Evolutionary conservation across 495 filamentous ascomycete genomes (phyloP).

Genomic region (Glutinoglossum americanum): DNA sequence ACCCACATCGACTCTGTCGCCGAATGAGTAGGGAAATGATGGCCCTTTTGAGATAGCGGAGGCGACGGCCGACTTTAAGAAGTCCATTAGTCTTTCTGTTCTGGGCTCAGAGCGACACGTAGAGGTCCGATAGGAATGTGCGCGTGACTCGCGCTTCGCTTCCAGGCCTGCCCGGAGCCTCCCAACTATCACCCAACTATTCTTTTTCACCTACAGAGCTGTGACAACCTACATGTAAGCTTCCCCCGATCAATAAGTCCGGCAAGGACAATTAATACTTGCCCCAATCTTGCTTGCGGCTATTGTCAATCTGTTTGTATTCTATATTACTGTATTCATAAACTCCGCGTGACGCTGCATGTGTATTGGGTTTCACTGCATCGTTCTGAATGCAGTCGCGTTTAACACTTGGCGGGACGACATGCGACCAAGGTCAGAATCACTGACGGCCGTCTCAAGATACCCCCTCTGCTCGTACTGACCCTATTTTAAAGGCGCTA

Average conservation of each 20-base stretch:
- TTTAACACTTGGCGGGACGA: background rate
- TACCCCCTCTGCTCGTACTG: background rate
- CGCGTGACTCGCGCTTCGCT: conserved; percentile 1
- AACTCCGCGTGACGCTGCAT: background rate
- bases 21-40: conserved; percentile 75
- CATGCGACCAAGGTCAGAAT: background rate
- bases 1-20: conserved; percentile 72
- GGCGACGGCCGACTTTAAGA: conserved; percentile 89
- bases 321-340: background rate
- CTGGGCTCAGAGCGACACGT: background rate
- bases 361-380: background rate
- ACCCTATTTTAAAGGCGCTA: background rate
- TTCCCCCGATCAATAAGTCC: background rate
- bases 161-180: too few relatives aligned
- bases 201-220: background rate
- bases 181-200: background rate
- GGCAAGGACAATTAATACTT: background rate
- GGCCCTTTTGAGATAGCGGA: conserved; percentile 91
- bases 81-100: conserved; percentile 49
- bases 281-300: background rate
- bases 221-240: background rate
- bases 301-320: background rate
- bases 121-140: background rate
- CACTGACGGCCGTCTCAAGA: background rate
- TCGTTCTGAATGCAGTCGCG: conserved; percentile 2